Evolutionary conservation across 2,329 filamentous ascomycete genomes (phyloP), one percentile per base, ranked within the genome.

Genomic region (Nannizziopsis barbatae): DNA sequence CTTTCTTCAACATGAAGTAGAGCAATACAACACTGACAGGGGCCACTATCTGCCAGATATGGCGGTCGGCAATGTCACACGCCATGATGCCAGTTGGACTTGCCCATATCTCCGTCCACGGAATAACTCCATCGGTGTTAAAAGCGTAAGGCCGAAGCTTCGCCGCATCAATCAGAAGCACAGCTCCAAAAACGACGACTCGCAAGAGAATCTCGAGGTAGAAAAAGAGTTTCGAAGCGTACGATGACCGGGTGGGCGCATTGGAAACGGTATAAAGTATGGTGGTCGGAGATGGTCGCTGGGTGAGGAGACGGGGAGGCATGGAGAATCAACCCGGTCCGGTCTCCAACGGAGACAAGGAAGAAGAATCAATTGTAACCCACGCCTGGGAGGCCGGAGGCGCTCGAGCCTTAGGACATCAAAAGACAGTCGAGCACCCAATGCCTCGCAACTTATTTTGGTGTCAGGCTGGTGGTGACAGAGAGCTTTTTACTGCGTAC

Each of bases 181-280:
- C 65, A 17, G 62, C 59, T 12, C 67, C 40, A 30, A 71, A 72
- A 2, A 74, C 50, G 1, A 71, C 2, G 2, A 71, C 53, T 14
- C 75, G 71, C 2, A 72, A 50, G 5, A 74, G 51, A 42, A 76
- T 56, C 38, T 69, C 62, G 30, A 73, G 48, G 52, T 65, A 63
- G 55, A 69, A 71, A 5, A 69, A 55, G 41, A 71, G 50, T 49
- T 65, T 70, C 10, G 74, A 68, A 11, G 71, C 59, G 30, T 75
- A 58, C 12, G 70, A 75, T 8, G 63, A 64, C 32, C 66, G 67
- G 10, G 65, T 60, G 10, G 84, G 79, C 39, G 80, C 79, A 50
- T 89, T 95, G 32, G 89, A 92, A 49, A 95, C 86, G 27, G 84
- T 93, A 74, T 90, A 96, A 56, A 86, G 84, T 62, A 86, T 81